Evolutionary conservation across 768 basidiomycete genomes (phyloP).

Genomic region (Chalciporus pseudorubinellus): DNA sequence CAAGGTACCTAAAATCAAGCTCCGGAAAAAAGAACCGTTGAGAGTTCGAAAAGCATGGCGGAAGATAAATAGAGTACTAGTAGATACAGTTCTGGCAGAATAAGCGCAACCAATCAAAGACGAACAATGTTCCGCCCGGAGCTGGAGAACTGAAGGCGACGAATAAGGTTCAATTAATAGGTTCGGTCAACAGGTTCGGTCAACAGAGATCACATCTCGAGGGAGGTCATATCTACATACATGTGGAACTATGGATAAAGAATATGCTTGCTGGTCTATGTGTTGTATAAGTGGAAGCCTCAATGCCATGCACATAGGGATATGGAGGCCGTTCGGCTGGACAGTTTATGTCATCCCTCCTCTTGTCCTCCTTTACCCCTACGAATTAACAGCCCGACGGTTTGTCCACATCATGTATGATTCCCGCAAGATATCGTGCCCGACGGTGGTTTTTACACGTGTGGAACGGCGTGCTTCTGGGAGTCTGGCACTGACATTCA

Average conservation of each 20-base stretch:
- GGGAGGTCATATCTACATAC: slow-evolving; percentile 10
- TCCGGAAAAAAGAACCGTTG: no score
- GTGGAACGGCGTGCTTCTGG: slow-evolving; percentile 81
- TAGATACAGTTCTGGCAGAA: no score
- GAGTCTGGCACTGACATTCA: slow-evolving; percentile 63
- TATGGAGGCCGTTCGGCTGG: no score
- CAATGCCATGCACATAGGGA: not conserved
- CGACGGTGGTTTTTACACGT: slow-evolving; percentile 57
- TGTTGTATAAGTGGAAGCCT: slow-evolving; percentile 7
- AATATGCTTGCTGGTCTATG: slow-evolving; percentile 19
- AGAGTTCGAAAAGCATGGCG: no score
- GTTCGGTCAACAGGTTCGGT: no score
- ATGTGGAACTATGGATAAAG: slow-evolving; percentile 20
- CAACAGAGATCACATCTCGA: not conserved
- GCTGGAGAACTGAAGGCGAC: no score
- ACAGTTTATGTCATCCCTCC: no score
- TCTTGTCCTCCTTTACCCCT: slow-evolving; percentile 13
- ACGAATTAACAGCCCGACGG: slow-evolving; percentile 57
- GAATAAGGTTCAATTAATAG: no score
- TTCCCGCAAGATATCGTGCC: slow-evolving; percentile 67
- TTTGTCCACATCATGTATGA: slow-evolving; percentile 91
- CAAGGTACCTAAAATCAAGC: no score
- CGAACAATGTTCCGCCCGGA: slow-evolving; percentile 11
- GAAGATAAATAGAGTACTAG: no score
- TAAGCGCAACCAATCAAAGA: slow-evolving; percentile 7